phyloP scores from a whole-genome alignment of 192 early-diverging fungal species.

The Gaertneriomyces sp. region DNA sequence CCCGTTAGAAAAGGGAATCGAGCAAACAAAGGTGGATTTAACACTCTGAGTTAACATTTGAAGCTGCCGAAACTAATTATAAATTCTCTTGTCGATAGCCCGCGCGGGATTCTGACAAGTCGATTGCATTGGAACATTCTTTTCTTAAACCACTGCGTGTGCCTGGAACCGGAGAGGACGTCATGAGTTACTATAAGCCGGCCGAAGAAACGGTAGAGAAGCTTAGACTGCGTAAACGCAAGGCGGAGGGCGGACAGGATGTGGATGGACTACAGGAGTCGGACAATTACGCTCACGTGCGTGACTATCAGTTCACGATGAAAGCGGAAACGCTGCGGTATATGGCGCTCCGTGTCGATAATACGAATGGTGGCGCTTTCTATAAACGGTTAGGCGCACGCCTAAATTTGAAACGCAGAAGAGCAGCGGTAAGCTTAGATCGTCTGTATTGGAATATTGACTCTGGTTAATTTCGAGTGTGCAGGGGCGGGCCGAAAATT shows the following conservation, averaged over 20 bases:
- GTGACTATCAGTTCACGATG: slow-evolving; percentile 15
- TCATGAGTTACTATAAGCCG: slow-evolving; percentile 28
- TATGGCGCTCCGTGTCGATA: slow-evolving; percentile 12
- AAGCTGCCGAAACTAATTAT: background rate
- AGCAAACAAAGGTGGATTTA: slow-evolving; percentile 5
- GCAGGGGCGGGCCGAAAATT: too few relatives aligned
- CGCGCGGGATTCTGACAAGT: slow-evolving; percentile 8
- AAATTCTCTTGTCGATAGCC: background rate
- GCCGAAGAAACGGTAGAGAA: background rate
- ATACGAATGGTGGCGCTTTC: slow-evolving; percentile 7
- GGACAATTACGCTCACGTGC: slow-evolving; percentile 6
- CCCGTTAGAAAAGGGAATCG: slow-evolving; percentile 25
- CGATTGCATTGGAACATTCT: slow-evolving; percentile 13
- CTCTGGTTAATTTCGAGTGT: too few relatives aligned
- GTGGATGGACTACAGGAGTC: background rate
- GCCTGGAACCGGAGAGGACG: slow-evolving; percentile 6
- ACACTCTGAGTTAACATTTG: background rate
- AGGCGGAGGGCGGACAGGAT: background rate
- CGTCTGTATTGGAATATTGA: background rate
- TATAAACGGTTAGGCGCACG: slow-evolving; percentile 17
- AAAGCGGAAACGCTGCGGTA: background rate
- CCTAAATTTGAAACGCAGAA: slow-evolving; percentile 15
- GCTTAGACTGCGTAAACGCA: background rate
- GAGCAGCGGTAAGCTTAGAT: slow-evolving; percentile 21
- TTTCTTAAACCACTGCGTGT: slow-evolving; percentile 23